Conservation (phyloP, 179 eudicot genomes). For the Beta lomatogona region DNA sequence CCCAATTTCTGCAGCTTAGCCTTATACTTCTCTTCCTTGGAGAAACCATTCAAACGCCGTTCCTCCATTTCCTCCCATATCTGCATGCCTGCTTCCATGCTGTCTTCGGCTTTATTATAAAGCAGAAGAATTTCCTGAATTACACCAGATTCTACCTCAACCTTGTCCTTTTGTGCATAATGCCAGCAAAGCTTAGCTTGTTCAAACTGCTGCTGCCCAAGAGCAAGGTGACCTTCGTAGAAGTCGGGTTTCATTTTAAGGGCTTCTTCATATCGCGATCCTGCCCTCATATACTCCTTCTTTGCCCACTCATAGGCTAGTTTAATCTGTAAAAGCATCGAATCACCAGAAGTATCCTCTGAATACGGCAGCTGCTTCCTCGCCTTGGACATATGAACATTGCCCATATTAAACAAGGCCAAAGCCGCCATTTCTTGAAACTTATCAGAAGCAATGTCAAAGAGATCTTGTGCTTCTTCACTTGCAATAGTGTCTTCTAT, state of each 20-base stretch:
- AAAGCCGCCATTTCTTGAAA: slow-evolving; percentile 94
- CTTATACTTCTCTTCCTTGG: slow-evolving; percentile 66
- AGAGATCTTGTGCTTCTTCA: slow-evolving; percentile 79
- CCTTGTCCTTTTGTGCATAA: slow-evolving; percentile 48
- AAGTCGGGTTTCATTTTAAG: slow-evolving; percentile 76
- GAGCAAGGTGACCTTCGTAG: slow-evolving; percentile 78
- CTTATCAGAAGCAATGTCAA: slow-evolving; percentile 73
- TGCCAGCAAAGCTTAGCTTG: slow-evolving; percentile 85
- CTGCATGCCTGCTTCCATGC: slow-evolving; percentile 88
- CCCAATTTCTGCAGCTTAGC: slow-evolving; percentile 62
- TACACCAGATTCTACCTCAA: slow-evolving; percentile 45
- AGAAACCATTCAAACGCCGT: slow-evolving; percentile 71
- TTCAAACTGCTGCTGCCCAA: slow-evolving; percentile 88
- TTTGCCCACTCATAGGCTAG: slow-evolving; percentile 76
- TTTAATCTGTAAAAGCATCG: slow-evolving; percentile 45
- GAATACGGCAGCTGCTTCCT: slow-evolving; percentile 52
- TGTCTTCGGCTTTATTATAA: slow-evolving; percentile 87
- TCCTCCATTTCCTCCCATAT: slow-evolving; percentile 97
- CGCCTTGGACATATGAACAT: slow-evolving; percentile 86
- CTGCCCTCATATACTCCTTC: slow-evolving; percentile 67
- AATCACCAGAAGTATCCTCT: slow-evolving; percentile 56
- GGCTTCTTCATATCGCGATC: slow-evolving; percentile 66
- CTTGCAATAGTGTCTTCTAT: slow-evolving; percentile 78
- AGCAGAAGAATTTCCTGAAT: slow-evolving; percentile 61
- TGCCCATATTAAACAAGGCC: slow-evolving; percentile 92